Evolutionary conservation across 176 grass and related monocot species (phyloP).

Genomic region (Melocanna baccifera): DNA sequence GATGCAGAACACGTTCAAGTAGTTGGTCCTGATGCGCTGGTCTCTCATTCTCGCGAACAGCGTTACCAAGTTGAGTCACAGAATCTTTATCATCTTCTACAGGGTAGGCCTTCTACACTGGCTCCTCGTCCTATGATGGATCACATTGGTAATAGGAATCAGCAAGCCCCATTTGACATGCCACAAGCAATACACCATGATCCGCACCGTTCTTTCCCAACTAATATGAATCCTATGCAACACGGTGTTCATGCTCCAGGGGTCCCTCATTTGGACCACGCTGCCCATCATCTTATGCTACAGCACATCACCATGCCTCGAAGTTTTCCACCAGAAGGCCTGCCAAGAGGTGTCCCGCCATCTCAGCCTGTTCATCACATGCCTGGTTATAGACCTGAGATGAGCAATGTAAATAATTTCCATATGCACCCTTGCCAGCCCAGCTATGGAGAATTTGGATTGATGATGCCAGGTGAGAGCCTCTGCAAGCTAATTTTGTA

Average conservation of each 20-base stretch:
- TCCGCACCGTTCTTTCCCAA: constrained; percentile 48
- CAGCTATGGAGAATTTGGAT: constrained; percentile 62
- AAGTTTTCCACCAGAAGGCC: constrained; percentile 55
- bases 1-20: constrained; percentile 47
- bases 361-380: constrained; percentile 62
- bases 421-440: constrained; percentile 66
- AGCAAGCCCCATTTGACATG: constrained; percentile 45
- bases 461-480: constrained; percentile 66
- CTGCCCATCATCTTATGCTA: constrained; percentile 65
- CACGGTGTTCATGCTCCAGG: constrained; percentile 41
- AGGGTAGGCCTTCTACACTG: constrained; percentile 48
- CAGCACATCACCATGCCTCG: constrained; percentile 58
- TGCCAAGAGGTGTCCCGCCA: constrained; percentile 65
- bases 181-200: constrained; percentile 56
- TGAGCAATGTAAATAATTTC: constrained; percentile 73
- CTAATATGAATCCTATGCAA: constrained; percentile 57
- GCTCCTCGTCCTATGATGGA: constrained; percentile 50
- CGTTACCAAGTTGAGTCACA: constrained; percentile 41
- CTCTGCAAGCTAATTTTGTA: constrained; percentile 15
- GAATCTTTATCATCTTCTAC: constrained; percentile 62
- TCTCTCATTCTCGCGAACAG: constrained; percentile 27
- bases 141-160: constrained; percentile 50
- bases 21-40: constrained; percentile 43
- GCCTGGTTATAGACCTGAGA: constrained; percentile 68
- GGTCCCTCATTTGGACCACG: constrained; percentile 52